These are phyloP conservation scores for Solanum bukasovii DNA, from an alignment of 257 asterid genomes.

Conservation along the genomic window DNA sequence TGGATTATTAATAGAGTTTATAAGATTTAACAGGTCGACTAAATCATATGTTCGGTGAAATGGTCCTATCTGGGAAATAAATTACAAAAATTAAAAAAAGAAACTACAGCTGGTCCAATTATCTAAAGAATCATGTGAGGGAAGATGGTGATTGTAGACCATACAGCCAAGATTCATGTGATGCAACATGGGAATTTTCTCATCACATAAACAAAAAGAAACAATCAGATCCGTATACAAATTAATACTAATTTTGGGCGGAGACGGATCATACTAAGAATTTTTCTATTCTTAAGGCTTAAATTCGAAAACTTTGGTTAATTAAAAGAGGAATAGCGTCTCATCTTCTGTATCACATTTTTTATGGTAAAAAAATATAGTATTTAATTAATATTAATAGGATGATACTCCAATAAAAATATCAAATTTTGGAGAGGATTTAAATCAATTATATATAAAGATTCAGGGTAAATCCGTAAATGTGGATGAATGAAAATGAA, in stretches of 20 bases:
- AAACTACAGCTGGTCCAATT: background rate
- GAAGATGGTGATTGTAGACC: constrained; percentile 18
- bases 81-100: too few species aligned
- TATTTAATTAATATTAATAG: too few species aligned
- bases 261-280: background rate
- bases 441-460: background rate
- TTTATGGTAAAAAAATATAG: background rate
- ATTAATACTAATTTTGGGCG: background rate
- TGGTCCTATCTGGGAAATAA: background rate
- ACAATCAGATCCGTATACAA: background rate
- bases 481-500: background rate
- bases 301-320: background rate
- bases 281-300: background rate
- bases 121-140: constrained; percentile 43
- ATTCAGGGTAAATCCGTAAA: background rate
- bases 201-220: background rate
- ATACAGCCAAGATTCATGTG: constrained; percentile 48
- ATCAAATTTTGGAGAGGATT: background rate
- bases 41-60: background rate
- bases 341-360: background rate
- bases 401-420: background rate
- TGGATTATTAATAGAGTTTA: background rate
- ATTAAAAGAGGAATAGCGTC: background rate
- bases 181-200: constrained; percentile 12
- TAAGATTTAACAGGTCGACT: background rate